Conservation (phyloP, 495 filamentous ascomycete species). For the Umbilicaria muhlenbergii region DNA sequence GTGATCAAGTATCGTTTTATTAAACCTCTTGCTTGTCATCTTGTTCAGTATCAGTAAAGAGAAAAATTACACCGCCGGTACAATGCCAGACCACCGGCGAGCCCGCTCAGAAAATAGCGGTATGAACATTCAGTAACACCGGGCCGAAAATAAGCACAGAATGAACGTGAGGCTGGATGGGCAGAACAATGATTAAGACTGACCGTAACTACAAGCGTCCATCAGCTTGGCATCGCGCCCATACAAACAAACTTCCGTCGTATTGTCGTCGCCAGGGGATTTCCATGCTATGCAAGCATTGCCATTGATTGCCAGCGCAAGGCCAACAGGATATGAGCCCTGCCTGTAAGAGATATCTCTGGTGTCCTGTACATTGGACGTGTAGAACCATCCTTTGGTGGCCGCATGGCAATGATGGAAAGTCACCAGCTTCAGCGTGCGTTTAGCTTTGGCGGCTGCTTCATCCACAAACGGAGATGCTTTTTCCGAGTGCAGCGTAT, state of each 20-base stretch:
- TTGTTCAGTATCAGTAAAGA: too few species aligned
- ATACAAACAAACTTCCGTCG: conserved; percentile 3
- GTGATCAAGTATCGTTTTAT: too few species aligned
- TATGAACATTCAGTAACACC: too few species aligned
- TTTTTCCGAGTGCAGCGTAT: not conserved
- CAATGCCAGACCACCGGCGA: too few species aligned
- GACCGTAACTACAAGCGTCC: conserved; percentile 6
- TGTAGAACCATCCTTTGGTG: conserved; percentile 7
- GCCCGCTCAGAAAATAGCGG: too few species aligned
- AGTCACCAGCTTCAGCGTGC: conserved; percentile 8
- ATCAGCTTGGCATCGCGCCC: conserved; percentile 7
- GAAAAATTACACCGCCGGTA: too few species aligned
- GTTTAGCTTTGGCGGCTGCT: not conserved
- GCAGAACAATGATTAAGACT: not conserved
- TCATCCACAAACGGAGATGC: not conserved
- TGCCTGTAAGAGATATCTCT: not conserved
- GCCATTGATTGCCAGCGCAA: conserved; percentile 10
- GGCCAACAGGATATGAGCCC: conserved; percentile 3
- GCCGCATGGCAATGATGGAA: conserved; percentile 9
- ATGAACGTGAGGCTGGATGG: too few species aligned
- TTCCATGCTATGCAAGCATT: conserved; percentile 12
- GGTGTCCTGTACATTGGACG: conserved; percentile 9
- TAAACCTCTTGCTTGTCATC: too few species aligned
- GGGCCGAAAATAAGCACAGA: too few species aligned
- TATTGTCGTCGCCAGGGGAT: not conserved